These are phyloP conservation scores for Datisca glomerata DNA, from an alignment of 306 rosid species.

Conservation along the genomic window DNA sequence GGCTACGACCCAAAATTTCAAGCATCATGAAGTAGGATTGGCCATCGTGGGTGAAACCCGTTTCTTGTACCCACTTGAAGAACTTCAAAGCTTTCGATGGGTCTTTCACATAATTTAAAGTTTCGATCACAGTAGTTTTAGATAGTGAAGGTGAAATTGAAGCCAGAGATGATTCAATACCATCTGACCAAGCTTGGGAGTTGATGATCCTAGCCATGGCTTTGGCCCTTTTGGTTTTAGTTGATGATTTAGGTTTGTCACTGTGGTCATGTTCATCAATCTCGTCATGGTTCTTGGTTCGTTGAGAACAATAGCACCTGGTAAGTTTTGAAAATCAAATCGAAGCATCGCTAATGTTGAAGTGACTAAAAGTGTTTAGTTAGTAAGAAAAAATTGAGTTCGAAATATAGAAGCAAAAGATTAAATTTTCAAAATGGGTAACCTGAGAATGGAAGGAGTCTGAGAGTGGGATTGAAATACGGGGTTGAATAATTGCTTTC, in stretches of 20 bases:
- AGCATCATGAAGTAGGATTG: conserved; percentile 52
- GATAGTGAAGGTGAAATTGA: conserved; percentile 37
- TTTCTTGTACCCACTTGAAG: conserved; percentile 47
- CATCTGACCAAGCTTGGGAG: conserved; percentile 37
- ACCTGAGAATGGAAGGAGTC: conserved; percentile 22
- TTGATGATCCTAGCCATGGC: conserved; percentile 39
- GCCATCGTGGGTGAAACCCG: conserved; percentile 43
- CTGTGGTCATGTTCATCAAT: conserved; percentile 8
- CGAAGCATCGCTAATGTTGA: too few species aligned
- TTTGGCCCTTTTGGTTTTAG: conserved; percentile 34
- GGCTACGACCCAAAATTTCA: conserved; percentile 37
- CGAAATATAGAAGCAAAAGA: neutral
- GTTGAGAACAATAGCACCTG: conserved; percentile 29
- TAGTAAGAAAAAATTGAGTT: neutral
- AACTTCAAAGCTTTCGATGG: conserved; percentile 43
- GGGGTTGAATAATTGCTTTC: conserved; percentile 12
- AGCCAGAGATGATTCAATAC: conserved; percentile 31
- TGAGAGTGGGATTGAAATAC: conserved; percentile 7
- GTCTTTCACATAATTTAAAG: conserved; percentile 34
- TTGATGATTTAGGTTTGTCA: conserved; percentile 21
- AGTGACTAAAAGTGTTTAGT: neutral
- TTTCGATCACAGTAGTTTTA: conserved; percentile 46
- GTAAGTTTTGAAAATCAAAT: conserved; percentile 10
- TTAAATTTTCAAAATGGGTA: neutral
- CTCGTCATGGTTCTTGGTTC: conserved; percentile 6